Conservation (phyloP, 352 stramenopile genomes). For the Globisporangium acanthophoron region DNA sequence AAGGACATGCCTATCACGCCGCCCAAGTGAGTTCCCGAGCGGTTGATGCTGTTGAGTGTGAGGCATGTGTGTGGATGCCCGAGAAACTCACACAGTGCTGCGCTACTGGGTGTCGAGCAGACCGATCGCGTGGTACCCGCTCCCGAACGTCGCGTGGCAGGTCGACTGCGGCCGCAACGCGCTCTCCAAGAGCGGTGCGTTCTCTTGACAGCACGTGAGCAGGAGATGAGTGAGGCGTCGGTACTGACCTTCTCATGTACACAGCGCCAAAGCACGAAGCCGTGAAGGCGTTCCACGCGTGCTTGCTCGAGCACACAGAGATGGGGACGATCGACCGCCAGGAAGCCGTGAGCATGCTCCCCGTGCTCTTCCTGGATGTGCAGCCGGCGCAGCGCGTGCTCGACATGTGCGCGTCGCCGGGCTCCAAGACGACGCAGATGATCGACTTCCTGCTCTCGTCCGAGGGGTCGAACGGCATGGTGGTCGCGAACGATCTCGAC, state of each 20-base stretch:
- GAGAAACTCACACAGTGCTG: not conserved
- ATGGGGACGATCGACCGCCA: slow-evolving; percentile 94
- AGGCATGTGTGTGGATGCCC: not conserved
- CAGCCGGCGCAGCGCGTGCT: slow-evolving; percentile 77
- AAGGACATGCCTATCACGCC: slow-evolving; percentile 52
- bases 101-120: slow-evolving; percentile 12
- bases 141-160: slow-evolving; percentile 75
- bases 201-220: not conserved
- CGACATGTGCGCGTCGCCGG: slow-evolving; percentile 94
- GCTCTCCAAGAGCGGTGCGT: slow-evolving; percentile 71
- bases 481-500: slow-evolving; percentile 96
- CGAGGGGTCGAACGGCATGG: slow-evolving; percentile 51
- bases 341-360: slow-evolving; percentile 98
- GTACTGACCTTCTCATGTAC: not conserved
- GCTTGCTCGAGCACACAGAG: slow-evolving; percentile 90
- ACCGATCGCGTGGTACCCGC: slow-evolving; percentile 73
- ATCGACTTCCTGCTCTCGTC: slow-evolving; percentile 79
- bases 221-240: not conserved
- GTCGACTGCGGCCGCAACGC: slow-evolving; percentile 76
- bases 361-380: slow-evolving; percentile 95
- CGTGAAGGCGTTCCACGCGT: slow-evolving; percentile 90
- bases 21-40: slow-evolving; percentile 31
- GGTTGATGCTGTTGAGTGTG: not conserved
- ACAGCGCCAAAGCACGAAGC: slow-evolving; percentile 69
- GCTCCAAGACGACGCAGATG: slow-evolving; percentile 98